Percentiles rank a stretch among this genome's conserved stretches.
Evolutionary conservation across 2,329 filamentous ascomycete genomes (phyloP).

Genomic region (Neurospora sp.): DNA sequence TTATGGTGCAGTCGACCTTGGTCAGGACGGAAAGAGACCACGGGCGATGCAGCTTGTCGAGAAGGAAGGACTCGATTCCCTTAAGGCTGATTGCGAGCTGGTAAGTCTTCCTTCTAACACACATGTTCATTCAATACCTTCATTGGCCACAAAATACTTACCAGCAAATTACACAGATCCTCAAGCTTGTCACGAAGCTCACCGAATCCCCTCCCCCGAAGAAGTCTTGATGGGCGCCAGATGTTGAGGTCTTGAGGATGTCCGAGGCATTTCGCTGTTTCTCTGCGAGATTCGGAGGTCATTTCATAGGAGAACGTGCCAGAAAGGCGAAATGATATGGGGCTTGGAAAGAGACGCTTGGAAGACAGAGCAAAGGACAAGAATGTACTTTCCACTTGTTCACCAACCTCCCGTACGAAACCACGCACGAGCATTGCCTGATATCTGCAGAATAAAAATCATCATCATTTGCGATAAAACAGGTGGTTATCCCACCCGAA

Average conservation of each 20-base stretch:
- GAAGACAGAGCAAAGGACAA: background rate
- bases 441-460: too few relatives aligned
- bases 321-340: background rate
- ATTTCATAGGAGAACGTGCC: background rate
- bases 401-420: background rate
- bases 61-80: background rate
- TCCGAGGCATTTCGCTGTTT: background rate
- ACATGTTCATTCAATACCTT: background rate
- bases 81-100: background rate
- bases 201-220: background rate
- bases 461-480: background rate
- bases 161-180: background rate
- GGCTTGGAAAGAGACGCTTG: fast-evolving
- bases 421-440: background rate
- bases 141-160: background rate
- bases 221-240: background rate
- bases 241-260: background rate
- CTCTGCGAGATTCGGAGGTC: background rate
- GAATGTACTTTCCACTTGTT: background rate
- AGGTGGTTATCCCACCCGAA: background rate
- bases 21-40: fast-evolving
- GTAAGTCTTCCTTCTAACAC: background rate
- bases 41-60: background rate
- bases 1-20: background rate
- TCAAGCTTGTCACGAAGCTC: background rate